Base-by-base conservation (phyloP, 768 basidiomycete species). In the Tylopilus plumbeoviolaceoides region DNA sequence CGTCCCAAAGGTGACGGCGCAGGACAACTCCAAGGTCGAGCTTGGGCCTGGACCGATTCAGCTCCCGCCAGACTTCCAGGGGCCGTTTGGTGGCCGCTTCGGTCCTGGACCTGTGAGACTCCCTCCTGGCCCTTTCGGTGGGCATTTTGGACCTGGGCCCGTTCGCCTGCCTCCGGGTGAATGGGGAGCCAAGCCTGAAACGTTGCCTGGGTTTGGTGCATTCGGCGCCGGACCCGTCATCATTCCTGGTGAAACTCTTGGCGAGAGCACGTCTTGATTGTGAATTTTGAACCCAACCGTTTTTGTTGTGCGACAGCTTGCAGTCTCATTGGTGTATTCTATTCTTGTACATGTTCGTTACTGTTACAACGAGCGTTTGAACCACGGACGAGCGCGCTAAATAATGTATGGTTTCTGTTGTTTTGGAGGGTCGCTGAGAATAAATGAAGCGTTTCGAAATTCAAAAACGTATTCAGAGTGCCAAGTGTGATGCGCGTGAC, bases 211-310 rank as follows among this genome's bases (percentile, higher is more conserved):
- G 11, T 7, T 50, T 27, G 67, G 67, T 1, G 59, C n/a, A 46
- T 69, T 70, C 36, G 67, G 67, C 10, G 50, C 44, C 3, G 59
- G 56, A 39, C 67, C 69, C 0, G 69, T 65, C 4, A 43, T 70
- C n/a, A 8, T 58, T 4, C 52, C 59, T 15, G 69, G 67, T 5
- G 67, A 70, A 48, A 69, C 55, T 2, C 1, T 70, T 1, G 69
- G 69, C 15, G 59, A 56, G 7, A 44, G 6, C 21, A 45, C 54
- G 8, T 14, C 39, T 21, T 54, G 51, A 63, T 31, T 9, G 20
- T 31, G 10, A 10, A 0, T 8, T 14, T 28, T 9, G 45, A 10
- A 43, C 9, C 5, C 10, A 25, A 20, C 5, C 14, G 7, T 18
- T 5, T 18, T 25, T 5, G 17, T 30, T 30, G 30, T 20, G 25